A percentile compares a stretch with the other conserved stretches of the same genome.
Conservation (phyloP, 805 yeast genomes). For the Tetrapisispora namnaoensis region DNA sequence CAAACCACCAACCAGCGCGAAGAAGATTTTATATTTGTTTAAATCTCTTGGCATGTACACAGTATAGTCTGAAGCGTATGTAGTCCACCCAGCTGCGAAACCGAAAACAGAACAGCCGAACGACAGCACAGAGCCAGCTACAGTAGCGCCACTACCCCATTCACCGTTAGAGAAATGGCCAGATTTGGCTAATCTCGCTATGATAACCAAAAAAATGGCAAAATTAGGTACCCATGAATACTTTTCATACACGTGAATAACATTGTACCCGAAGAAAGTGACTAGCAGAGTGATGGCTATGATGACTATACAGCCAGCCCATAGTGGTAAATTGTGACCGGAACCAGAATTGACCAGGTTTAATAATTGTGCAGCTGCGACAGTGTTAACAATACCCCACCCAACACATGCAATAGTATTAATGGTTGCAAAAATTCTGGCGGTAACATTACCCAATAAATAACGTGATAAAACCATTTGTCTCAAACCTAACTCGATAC, state of each 20-base stretch:
- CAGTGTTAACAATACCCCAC: constrained; percentile 90
- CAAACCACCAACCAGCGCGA: constrained; percentile 55
- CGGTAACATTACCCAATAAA: constrained; percentile 64
- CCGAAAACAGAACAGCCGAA: constrained; percentile 81
- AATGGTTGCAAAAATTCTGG: constrained; percentile 67
- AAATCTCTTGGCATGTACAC: constrained; percentile 70
- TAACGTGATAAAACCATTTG: constrained; percentile 77
- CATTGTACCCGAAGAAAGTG: constrained; percentile 75
- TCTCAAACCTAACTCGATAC: constrained; percentile 76
- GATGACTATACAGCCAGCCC: constrained; percentile 82
- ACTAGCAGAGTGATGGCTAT: constrained; percentile 58
- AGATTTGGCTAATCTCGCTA: constrained; percentile 63
- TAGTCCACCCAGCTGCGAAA: constrained; percentile 90
- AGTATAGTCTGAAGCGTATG: constrained; percentile 87
- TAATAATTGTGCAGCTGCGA: constrained; percentile 78
- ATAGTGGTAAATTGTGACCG: constrained; percentile 55
- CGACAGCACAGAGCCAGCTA: constrained; percentile 68
- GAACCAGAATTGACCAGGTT: constrained; percentile 55
- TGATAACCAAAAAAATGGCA: constrained; percentile 63
- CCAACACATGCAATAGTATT: constrained; percentile 84
- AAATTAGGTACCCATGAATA: constrained; percentile 83
- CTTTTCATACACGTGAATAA: constrained; percentile 73
- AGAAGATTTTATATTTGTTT: constrained; percentile 49
- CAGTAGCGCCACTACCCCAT: constrained; percentile 44
- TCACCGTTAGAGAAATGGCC: constrained; percentile 51